These are phyloP conservation scores for Hypoxylon sp. DNA, from an alignment of 2,329 filamentous ascomycete species.

Conservation along the genomic window DNA sequence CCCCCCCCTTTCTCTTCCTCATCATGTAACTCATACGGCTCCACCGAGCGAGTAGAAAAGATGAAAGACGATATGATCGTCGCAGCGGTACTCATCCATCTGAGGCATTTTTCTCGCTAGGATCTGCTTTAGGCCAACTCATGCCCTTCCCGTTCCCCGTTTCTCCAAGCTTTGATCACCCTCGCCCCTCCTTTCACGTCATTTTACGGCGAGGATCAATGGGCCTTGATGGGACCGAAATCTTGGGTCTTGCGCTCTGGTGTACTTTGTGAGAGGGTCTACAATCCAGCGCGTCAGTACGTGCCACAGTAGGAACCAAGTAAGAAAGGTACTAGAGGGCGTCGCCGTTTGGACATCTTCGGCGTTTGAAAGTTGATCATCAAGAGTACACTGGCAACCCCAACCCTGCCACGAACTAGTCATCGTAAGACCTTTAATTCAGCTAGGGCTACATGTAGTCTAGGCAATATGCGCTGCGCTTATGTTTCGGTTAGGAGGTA, in stretches of 20 bases:
- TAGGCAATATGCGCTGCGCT: neutral
- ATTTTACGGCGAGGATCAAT: constrained; percentile 24
- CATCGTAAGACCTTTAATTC: constrained; percentile 3
- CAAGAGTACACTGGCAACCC: neutral
- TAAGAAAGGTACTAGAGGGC: neutral
- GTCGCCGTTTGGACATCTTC: neutral
- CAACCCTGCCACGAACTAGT: constrained; percentile 3
- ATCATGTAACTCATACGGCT: constrained; percentile 4
- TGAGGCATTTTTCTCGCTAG: constrained; percentile 32
- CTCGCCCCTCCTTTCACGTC: constrained; percentile 40
- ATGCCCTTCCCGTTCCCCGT: neutral
- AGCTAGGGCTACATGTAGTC: constrained; percentile 1
- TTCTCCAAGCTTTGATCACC: constrained; percentile 20
- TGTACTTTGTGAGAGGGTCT: constrained; percentile 5
- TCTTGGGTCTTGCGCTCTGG: constrained; percentile 15
- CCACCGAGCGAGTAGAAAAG: constrained; percentile 19
- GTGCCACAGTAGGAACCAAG: constrained; percentile 4
- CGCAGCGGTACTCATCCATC: constrained; percentile 6
- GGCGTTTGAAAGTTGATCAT: neutral
- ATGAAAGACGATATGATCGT: constrained; percentile 10
- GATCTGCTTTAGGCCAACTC: constrained; percentile 6
- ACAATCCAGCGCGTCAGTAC: neutral
- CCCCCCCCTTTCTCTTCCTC: neutral
- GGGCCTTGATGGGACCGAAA: constrained; percentile 19
- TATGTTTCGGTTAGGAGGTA: neutral